These are phyloP conservation scores for Dothiorella sarmentorum DNA, from an alignment of 2,329 filamentous ascomycete genomes.

Conservation along the genomic window DNA sequence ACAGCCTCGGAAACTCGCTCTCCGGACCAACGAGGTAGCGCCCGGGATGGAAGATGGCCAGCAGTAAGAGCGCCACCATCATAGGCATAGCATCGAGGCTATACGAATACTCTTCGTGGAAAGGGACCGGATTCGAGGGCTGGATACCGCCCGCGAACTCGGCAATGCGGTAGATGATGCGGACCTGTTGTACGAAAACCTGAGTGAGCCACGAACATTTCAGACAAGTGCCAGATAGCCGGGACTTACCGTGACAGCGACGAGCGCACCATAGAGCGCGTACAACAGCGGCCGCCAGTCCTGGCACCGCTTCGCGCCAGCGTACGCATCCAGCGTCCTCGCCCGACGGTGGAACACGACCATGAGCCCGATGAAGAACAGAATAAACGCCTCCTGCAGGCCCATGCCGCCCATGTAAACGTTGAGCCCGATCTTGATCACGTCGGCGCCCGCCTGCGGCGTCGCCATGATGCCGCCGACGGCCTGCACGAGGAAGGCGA, in stretches of 20 bases:
- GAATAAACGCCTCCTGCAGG: constrained; percentile 32
- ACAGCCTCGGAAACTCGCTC: constrained; percentile 26
- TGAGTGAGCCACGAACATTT: background rate
- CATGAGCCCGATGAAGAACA: constrained; percentile 20
- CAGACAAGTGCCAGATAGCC: too few relatives aligned
- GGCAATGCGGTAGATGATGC: constrained; percentile 59
- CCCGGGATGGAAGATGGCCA: constrained; percentile 28
- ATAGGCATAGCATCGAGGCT: constrained; percentile 56
- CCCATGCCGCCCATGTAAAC: constrained; percentile 39
- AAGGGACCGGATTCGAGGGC: constrained; percentile 44
- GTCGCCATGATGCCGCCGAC: constrained; percentile 38
- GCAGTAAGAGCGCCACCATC: constrained; percentile 38
- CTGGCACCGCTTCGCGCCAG: background rate
- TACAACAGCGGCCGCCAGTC: constrained; percentile 31
- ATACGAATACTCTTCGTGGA: constrained; percentile 53
- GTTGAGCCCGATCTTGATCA: constrained; percentile 39
- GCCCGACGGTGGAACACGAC: constrained; percentile 20
- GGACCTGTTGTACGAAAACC: constrained; percentile 26
- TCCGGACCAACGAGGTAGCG: constrained; percentile 25
- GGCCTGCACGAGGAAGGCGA: constrained; percentile 45
- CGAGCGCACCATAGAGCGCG: constrained; percentile 40
- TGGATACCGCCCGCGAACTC: constrained; percentile 52
- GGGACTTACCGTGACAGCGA: constrained; percentile 40
- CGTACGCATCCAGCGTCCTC: constrained; percentile 14
- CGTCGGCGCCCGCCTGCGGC: constrained; percentile 24